Evolutionary conservation across 257 asterid genomes (phyloP), one percentile per base, ranked within the genome.

Genomic region (Solanum lycopersicoides): DNA sequence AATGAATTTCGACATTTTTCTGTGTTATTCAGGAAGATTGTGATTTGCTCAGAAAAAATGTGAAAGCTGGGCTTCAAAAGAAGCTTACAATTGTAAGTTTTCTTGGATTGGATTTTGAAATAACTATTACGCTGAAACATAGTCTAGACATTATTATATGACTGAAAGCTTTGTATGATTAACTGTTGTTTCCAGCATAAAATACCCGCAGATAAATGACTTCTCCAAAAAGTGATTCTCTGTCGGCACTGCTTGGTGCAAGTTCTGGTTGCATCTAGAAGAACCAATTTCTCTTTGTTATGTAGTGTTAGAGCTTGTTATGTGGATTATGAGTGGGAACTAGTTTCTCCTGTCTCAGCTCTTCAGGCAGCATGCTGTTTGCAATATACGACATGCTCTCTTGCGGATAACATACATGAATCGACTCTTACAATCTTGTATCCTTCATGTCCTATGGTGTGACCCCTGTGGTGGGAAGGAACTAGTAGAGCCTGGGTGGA

Each of bases 71-170:
- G 87, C 89, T 89, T 87, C 83, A 94, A 34, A 88, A 90, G 89
- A 93, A 96, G 92, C 98, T 94, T 84, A 93, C 93, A 82, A 91
- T 96, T 89, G 98, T 96, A 84, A 93, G 98, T 89, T 66, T 71
- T 56, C 32, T 39, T 85, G 41, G 39, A 82, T 45, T 65, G 77
- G 34, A 74, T 41, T 88, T 41, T 59, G 86, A 65, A 76, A 16
- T 77, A 42, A 30, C 25, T 25, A 86, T 56, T 28, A 71, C 16
- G 32, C n/a, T 66, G 73, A 42, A 18, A 30, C 44, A 42, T 77
- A 42, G 39, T 44, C 63, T 44, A 25, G 83, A 77, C 42, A 77
- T 77, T 77, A 15, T 25, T 25, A 10, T 28, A 13, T 23, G 15
- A 25, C 34, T 76, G 25, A 4, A 13, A 79, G 35, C 76, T 87